Base-by-base conservation (phyloP, 495 filamentous ascomycete genomes). In the Trichocladium antarcticum region DNA sequence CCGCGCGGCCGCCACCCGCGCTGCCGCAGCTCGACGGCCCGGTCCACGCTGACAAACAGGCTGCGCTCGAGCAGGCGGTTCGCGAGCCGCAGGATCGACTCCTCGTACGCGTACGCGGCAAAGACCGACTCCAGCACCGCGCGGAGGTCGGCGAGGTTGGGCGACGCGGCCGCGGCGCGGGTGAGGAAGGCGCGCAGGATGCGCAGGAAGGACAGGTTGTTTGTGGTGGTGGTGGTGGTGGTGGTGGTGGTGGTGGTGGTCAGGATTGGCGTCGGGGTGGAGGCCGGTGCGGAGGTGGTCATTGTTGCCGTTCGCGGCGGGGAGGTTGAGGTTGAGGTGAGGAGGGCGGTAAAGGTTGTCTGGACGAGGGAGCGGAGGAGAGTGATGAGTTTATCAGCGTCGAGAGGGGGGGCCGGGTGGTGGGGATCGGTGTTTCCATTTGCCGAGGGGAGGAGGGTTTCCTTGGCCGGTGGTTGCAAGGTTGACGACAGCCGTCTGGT, bases 101-200 rank as follows among this genome's bases (percentile, higher is more conserved):
- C 82, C 62, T 97, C 93, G 61, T 95, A 95, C 0, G 87, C 80
- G 58, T 98, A 97, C 0, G 93, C 89, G 1, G 90, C 82, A 65
- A 98, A 98, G 38, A 98, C 88, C 6, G 86, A 87, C 1, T 79
- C 72, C 3, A 98, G 75, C 1, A 96, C 89, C 36, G 78, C 74
- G 20, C 93, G 83, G 11, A 98, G 73, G 58, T 97, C 89, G 5
- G 85, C 81, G 0, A 97, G 77, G 21, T 84, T 90, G 0, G 92
- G 87, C 2, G 90, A 94, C 21, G 84, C 80, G 20, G 72, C 68
- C 1, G 86, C 83, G 0, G 89, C 89, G 16, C 87, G 80, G 3
- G 82, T 78, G n/a, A 98, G 77, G 67, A 98, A 97, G 7, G 84
- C 84, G 19, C 87, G 81, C 5, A 98, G 78, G 45, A 98, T 87